phyloP scores from a whole-genome alignment of 164 flowering plant species.

The Buxus sempervirens region DNA sequence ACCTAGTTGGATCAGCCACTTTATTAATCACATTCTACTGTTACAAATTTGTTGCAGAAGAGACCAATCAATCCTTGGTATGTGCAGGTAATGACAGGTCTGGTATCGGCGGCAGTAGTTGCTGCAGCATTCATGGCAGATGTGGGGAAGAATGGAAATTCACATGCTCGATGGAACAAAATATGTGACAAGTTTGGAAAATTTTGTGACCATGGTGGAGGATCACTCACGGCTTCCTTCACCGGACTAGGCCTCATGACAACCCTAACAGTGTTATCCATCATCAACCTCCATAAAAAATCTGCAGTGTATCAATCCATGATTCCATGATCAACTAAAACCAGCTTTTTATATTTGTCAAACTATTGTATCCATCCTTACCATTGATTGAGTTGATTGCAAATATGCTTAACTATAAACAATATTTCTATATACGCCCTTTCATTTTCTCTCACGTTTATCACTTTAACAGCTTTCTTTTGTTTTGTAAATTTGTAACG shows the following conservation, averaged over 20 bases:
- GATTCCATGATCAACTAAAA: no score
- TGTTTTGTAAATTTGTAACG: no score
- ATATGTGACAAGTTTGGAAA: conserved; percentile 59
- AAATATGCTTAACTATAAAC: no score
- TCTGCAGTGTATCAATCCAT: neutral
- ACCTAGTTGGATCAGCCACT: no score
- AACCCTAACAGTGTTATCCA: conserved; percentile 34
- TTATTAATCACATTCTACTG: no score
- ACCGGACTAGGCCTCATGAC: conserved; percentile 43
- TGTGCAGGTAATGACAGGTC: conserved; percentile 45
- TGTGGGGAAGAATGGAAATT: conserved; percentile 68
- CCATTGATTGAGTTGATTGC: no score
- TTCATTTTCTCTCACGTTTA: no score
- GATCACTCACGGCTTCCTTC: conserved; percentile 58
- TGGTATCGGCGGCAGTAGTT: conserved; percentile 46
- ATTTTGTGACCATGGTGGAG: conserved; percentile 56
- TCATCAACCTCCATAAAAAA: conserved; percentile 32
- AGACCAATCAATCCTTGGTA: neutral
- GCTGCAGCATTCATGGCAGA: conserved; percentile 74
- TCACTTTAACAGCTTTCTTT: no score
- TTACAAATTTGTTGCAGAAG: no score
- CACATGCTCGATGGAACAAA: conserved; percentile 78
- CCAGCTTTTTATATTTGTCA: no score
- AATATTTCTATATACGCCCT: no score
- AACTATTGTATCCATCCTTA: no score